Evolutionary conservation across 768 basidiomycete genomes (phyloP), one percentile per base, ranked within the genome.

Genomic region (Boletus edulis): DNA sequence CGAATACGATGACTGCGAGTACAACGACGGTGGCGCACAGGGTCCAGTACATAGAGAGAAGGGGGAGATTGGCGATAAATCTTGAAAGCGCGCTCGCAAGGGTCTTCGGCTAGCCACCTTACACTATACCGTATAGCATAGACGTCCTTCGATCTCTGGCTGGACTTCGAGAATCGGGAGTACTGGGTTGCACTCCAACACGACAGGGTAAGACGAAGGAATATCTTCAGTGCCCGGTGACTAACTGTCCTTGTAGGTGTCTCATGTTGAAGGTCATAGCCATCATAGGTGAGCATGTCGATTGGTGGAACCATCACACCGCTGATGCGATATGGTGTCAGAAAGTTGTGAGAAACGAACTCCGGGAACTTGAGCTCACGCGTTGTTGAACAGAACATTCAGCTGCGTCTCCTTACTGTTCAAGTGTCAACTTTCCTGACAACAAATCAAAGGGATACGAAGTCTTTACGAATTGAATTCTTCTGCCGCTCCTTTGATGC

Each of bases 1-100:
- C 96, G 61, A 99, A 98, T 37, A 97, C 74, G 51, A 98, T 73
- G 34, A 98, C 94, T 1, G 96, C 97, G 49, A 98, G 77, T 41
- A 99, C 93, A 24, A 98, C 96, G 20, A 97, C 87, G 27, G 27
- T 29, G 27, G 27, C 5, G 27, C 27, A 29, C 0, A 24, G 24
- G 24, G 24, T 29, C 8, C 27, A 9, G 27, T 8, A 29, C 27
- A 29, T 29, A 29, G 27, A 29, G 27, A 29, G 1, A 9, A 9
- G 8, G 27, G 27, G 27, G 8, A 29, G 27, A 9, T 27, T 9
- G 27, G 27, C 27, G 27, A 27, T 29, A 29, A 2, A 29, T 29
- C 79, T 18, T 89, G 85, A 87, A 80, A 79, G 64, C 70, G 27
- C 27, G 8, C 27, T 29, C 27, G 27, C 8, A 75, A 73, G 40